Percentiles rank a stretch among this genome's conserved stretches.
phyloP scores from a whole-genome alignment of 768 basidiomycete genomes.

The Pilatotrama ljubarskyi region DNA sequence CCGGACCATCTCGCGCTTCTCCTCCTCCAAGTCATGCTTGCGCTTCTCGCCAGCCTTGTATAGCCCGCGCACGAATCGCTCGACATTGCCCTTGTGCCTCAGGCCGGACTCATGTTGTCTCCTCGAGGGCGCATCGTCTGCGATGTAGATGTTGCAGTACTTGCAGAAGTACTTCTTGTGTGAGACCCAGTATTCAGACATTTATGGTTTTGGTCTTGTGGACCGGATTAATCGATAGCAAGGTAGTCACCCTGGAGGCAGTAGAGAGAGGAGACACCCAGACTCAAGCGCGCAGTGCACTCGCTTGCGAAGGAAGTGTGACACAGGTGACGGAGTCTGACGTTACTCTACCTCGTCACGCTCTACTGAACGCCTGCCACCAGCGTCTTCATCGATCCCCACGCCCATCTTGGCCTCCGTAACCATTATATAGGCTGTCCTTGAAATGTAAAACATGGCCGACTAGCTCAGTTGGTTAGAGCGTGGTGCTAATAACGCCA shows the following conservation, averaged over 20 bases:
- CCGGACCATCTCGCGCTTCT: slow-evolving; percentile 80
- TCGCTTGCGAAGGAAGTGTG: no score
- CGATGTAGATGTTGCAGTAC: slow-evolving; percentile 96
- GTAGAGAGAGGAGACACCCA: not conserved
- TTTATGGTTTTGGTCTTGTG: no score
- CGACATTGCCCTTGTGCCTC: slow-evolving; percentile 91
- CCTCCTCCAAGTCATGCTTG: slow-evolving; percentile 82
- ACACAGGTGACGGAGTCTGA: not conserved
- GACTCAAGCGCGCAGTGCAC: not conserved
- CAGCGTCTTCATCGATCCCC: no score
- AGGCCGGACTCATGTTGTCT: slow-evolving; percentile 92
- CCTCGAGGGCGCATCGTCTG: slow-evolving; percentile 92
- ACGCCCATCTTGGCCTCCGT: no score
- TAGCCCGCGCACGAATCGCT: slow-evolving; percentile 86
- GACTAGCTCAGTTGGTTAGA: slow-evolving; percentile 95
- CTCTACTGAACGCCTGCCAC: not conserved
- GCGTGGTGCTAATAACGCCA: slow-evolving; percentile 74
- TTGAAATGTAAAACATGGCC: no score
- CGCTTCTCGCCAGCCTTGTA: slow-evolving; percentile 93
- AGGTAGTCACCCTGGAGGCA: not conserved
- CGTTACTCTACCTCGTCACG: slow-evolving; percentile 2
- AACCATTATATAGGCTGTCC: no score
- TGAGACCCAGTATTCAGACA: slow-evolving; percentile 94
- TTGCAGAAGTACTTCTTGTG: slow-evolving; percentile 94
- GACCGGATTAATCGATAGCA: not conserved